A percentile compares a stretch with the other conserved stretches of the same genome.
Conservation (phyloP, 2,329 filamentous ascomycete genomes). For the Calonectria multiphialidica region DNA sequence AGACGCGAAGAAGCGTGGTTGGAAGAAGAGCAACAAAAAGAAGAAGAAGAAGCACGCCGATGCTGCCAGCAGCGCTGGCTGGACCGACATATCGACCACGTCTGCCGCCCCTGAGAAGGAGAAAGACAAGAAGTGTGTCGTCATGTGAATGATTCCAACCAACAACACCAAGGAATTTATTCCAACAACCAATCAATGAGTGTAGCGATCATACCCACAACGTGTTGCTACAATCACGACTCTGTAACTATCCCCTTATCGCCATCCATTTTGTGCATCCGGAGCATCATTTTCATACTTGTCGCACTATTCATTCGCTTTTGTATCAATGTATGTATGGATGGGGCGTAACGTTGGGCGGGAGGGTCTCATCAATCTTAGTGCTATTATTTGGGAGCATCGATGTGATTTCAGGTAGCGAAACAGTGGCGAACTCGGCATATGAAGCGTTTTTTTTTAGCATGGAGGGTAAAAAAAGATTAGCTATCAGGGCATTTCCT, state of each 20-base stretch:
- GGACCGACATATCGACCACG: slow-evolving; percentile 63
- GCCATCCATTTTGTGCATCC: slow-evolving; percentile 19
- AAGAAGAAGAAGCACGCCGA: slow-evolving; percentile 54
- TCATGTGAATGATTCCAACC: slow-evolving; percentile 59
- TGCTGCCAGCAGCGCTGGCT: slow-evolving; percentile 59
- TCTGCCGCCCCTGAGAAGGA: slow-evolving; percentile 50
- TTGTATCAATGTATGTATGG: slow-evolving; percentile 28
- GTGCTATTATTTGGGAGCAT: slow-evolving; percentile 28
- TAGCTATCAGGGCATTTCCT: not conserved
- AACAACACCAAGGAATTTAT: slow-evolving; percentile 17
- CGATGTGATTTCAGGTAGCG: slow-evolving; percentile 24
- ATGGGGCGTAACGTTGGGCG: slow-evolving; percentile 28
- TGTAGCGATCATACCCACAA: slow-evolving; percentile 35
- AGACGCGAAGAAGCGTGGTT: slow-evolving; percentile 70
- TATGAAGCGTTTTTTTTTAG: not conserved
- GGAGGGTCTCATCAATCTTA: slow-evolving; percentile 1
- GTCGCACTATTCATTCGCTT: slow-evolving; percentile 29
- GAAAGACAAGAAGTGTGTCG: slow-evolving; percentile 63
- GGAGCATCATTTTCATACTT: slow-evolving; percentile 14
- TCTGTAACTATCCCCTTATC: slow-evolving; percentile 16
- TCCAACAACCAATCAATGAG: slow-evolving; percentile 25
- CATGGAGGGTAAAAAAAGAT: slow-evolving; percentile 4
- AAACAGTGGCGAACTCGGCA: slow-evolving; percentile 23
- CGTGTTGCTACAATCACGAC: slow-evolving; percentile 27
- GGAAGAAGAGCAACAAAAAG: slow-evolving; percentile 59